Percentiles rank a stretch among this genome's conserved stretches.
Conservation (phyloP, 2,329 filamentous ascomycete genomes). For the Sporothrix protearum region DNA sequence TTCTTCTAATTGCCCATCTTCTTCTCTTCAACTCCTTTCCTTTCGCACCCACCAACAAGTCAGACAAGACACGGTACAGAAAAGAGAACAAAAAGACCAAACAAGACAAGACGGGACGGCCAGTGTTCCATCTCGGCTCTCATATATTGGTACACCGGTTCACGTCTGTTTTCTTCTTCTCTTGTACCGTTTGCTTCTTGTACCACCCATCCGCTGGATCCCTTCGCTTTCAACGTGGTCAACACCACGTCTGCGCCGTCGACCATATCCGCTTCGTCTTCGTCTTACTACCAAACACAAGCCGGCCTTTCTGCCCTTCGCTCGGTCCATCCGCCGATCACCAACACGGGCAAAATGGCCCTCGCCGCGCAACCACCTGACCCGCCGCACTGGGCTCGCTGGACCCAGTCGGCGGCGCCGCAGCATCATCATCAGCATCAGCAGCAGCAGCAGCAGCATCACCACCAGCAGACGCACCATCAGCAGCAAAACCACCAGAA, state of each 20-base stretch:
- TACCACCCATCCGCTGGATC: slow-evolving; percentile 9
- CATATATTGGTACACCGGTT: neutral
- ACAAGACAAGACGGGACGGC: neutral
- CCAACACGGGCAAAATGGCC: slow-evolving; percentile 43
- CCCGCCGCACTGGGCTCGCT: slow-evolving; percentile 53
- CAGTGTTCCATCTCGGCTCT: neutral
- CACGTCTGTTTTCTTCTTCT: neutral
- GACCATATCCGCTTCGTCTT: neutral
- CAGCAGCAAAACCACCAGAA: neutral
- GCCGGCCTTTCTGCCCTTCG: neutral
- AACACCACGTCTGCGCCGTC: neutral
- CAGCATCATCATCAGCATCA: neutral
- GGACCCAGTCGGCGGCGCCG: slow-evolving; percentile 46
- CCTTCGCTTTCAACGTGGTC: neutral
- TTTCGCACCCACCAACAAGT: neutral
- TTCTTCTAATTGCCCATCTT: neutral
- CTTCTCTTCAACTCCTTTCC: neutral
- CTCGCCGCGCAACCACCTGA: slow-evolving; percentile 46
- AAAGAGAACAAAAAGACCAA: neutral
- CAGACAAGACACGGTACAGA: neutral
- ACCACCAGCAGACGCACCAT: neutral
- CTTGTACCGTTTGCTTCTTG: neutral
- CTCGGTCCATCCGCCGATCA: slow-evolving; percentile 20
- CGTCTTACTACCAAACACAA: neutral
- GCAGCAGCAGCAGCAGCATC: neutral